Evolutionary conservation across 768 basidiomycete genomes (phyloP), one percentile per base, ranked within the genome.

Genomic region (Strobilomyces dryophilus): DNA sequence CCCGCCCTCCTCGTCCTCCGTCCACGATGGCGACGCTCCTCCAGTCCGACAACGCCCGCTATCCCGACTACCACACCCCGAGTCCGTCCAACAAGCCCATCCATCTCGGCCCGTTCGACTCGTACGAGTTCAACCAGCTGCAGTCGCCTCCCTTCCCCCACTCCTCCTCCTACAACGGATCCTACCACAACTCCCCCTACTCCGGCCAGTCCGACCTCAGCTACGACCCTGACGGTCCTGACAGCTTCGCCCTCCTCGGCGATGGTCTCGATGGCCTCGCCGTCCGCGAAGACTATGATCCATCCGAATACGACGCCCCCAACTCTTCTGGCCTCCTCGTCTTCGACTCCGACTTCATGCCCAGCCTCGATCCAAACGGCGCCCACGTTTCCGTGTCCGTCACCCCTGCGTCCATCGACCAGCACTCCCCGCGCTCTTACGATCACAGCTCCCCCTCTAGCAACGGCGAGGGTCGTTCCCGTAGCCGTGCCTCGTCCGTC

Each of bases 141-240:
- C 68, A 67, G 61, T 70, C 66, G 42, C 65, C 75, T 5, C 71
- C 72, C n/a, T 78, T 75, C 56, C 75, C 78, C 21, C 74, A 74
- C 61, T 78, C 79, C 0, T 79, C 82, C 8, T 81, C 79, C 21
- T 81, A 82, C 73, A 79, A 80, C 66, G 79, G 79, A 50, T 86
- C 84, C 6, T 84, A 84, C 73, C 79, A 83, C 63, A 81, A 83
- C 69, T 88, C 86, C 0, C 87, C 87, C 9, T 88, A 77, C 66
- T 87, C 85, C 7, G 74, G 68, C 48, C 75, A 81, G 59, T 87
- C 86, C 4, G 88, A 90, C n/a, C 83, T 87, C 18, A 74, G 71
- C 52, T 78, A 77, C 51, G 73, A 74, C 61, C 69, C 73, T 50
- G 76, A 71, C n/a, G 79, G 77, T 10, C 68, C 73, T 31, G 79